A percentile compares a stretch with the other conserved stretches of the same genome.
Conservation (phyloP, 192 early-diverging fungal genomes). For the Tieghemiomyces parasiticus region DNA sequence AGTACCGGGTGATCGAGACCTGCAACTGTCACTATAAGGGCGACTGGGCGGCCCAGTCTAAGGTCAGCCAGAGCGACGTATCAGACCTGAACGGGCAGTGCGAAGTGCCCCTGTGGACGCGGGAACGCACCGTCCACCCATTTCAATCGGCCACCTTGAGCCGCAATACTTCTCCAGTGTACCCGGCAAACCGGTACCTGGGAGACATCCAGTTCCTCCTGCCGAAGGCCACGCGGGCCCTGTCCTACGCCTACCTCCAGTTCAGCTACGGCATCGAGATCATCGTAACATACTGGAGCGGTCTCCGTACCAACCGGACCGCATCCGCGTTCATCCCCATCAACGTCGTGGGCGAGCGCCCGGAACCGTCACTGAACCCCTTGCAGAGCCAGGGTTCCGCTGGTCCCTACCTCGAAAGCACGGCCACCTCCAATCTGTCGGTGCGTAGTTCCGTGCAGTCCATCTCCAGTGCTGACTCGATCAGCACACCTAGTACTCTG, state of each 20-base stretch:
- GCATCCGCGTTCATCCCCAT: neutral
- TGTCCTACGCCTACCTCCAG: neutral
- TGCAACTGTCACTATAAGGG: neutral
- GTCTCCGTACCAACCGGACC: conserved; percentile 2
- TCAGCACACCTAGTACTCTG: neutral
- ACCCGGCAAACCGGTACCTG: neutral
- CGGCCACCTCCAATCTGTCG: too few relatives aligned
- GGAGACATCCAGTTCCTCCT: neutral
- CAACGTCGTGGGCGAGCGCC: too few relatives aligned
- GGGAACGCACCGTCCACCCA: neutral
- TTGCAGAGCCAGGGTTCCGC: too few relatives aligned
- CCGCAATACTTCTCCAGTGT: neutral
- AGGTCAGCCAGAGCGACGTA: neutral
- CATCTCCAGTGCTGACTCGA: neutral
- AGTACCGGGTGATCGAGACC: neutral
- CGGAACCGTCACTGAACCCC: too few relatives aligned
- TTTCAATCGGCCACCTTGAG: neutral
- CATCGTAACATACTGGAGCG: conserved; percentile 2
- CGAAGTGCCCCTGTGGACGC: neutral
- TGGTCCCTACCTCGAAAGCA: too few relatives aligned
- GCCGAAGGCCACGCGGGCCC: neutral
- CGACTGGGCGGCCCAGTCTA: conserved; percentile 2
- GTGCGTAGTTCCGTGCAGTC: too few relatives aligned
- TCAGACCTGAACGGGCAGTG: neutral
- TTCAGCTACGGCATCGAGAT: neutral